Evolutionary conservation across 2,329 filamentous ascomycete genomes (phyloP), one percentile per base, ranked within the genome.

Genomic region (Venturia nashicola): DNA sequence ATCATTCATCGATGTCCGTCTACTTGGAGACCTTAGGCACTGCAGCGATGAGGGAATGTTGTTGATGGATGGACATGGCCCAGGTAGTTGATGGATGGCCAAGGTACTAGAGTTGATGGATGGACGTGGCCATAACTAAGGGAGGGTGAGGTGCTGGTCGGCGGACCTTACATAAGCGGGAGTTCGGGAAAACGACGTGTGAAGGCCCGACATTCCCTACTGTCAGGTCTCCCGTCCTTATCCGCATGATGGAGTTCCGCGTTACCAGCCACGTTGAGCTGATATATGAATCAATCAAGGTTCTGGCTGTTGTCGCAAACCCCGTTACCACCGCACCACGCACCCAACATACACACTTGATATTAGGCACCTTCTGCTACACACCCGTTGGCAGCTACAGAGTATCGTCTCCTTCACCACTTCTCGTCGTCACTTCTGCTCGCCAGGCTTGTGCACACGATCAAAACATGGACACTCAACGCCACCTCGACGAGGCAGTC

Each of bases 391-490:
- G 51, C 51, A 18, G 14, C 9, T 7, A 18, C 32, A 34, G 2
- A 20, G n/a, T 5, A 36, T n/a, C 39, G 51, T 36, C 36, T 9
- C 36, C n/a, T 57, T 16, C 27, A 34, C 18, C 51, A n/a, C 14
- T n/a, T 20, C 51, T 23, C 16, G 39, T 12, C 51, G 11, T 23
- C 23, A 59, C 1, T 59, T 59, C 55, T 39, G 39, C 34, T 20
- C 23, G 42, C 43, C 42, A 42, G 36, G 43, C 36, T 18, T 23
- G 2, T 18, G 42, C 14, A 60, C 27, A 42, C 57, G 23, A 43
- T 20, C 59, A 27, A 27, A 60, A 40, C 60, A 62, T 39, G 61
- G 61, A 57, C 51, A 55, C 42, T 34, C 36, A 40, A 18, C 61
- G 23, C 20, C 51, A 46, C 46, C 48, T 63, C 46, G 7, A 32